Conservation (phyloP, 768 basidiomycete genomes). For the Suillus ampliporus region DNA sequence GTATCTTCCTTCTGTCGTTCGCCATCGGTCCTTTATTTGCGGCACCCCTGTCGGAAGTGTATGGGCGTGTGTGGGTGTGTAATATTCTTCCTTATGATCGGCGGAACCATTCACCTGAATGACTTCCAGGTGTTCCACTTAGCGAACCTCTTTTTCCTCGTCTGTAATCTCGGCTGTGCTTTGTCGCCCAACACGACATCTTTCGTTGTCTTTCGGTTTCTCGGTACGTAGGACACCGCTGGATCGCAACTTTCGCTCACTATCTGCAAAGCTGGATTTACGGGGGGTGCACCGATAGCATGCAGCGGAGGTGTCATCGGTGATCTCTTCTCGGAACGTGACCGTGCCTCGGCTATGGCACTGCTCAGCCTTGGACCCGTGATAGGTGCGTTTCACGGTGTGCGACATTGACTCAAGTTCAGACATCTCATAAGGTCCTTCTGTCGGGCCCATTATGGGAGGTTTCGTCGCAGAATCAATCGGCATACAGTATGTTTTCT, state of each 20-base stretch:
- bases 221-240: constrained; percentile 49
- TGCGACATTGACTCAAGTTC: not conserved
- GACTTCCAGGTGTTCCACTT: constrained; percentile 64
- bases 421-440: constrained; percentile 42
- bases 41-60: constrained; percentile 75
- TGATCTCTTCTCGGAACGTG: constrained; percentile 70
- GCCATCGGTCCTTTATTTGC: constrained; percentile 69
- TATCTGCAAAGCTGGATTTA: constrained; percentile 58
- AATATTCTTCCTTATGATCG: not conserved
- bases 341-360: constrained; percentile 75
- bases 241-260: not conserved
- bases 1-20: constrained; percentile 69
- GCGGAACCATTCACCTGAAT: constrained; percentile 2
- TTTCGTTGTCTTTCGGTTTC: constrained; percentile 70
- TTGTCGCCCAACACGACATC: constrained; percentile 60
- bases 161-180: constrained; percentile 71
- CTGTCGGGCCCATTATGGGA: constrained; percentile 66
- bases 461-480: constrained; percentile 66
- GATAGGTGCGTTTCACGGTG: constrained; percentile 45
- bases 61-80: constrained; percentile 70
- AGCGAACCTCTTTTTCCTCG: constrained; percentile 64
- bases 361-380: constrained; percentile 68
- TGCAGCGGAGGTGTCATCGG: constrained; percentile 66
- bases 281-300: constrained; percentile 67
- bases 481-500: constrained; percentile 68